These are phyloP conservation scores for Phytophthora podocarpi DNA, from an alignment of 352 stramenopile genomes.

Conservation along the genomic window DNA sequence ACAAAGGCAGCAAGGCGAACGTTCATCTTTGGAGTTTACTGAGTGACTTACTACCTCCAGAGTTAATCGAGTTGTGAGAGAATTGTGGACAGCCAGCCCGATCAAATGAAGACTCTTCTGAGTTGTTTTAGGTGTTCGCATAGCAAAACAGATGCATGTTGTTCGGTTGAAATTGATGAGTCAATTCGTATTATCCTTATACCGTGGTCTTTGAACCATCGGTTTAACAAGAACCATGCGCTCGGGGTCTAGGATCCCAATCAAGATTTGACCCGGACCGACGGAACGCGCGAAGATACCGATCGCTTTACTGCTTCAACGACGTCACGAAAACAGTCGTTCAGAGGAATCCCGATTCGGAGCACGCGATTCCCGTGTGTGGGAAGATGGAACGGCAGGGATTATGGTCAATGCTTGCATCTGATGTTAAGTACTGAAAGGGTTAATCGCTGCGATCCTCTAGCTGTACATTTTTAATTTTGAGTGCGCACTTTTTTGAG, in stretches of 20 bases:
- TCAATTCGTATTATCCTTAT: not conserved
- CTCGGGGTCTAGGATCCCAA: not conserved
- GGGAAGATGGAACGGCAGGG: too few species aligned
- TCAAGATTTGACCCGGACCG: conserved; percentile 20
- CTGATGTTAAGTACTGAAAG: too few species aligned
- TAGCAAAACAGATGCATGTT: conserved; percentile 1
- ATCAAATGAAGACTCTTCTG: not conserved
- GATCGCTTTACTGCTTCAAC: conserved; percentile 5
- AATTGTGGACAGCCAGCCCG: not conserved
- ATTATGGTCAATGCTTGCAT: too few species aligned
- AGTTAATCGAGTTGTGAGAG: conserved; percentile 30
- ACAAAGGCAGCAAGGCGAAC: conserved; percentile 39
- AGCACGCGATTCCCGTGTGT: too few species aligned
- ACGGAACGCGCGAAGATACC: conserved; percentile 9
- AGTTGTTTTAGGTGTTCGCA: conserved; percentile 21
- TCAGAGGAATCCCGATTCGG: too few species aligned
- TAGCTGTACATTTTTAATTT: too few species aligned
- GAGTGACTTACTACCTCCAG: conserved; percentile 7
- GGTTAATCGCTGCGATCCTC: too few species aligned
- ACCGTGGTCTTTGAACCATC: conserved; percentile 9
- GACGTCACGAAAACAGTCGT: too few species aligned
- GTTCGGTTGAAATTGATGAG: conserved; percentile 11
- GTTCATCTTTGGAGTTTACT: conserved; percentile 40
- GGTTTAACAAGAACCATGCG: conserved; percentile 16
- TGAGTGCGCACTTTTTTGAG: too few species aligned